These are phyloP conservation scores for Fusarium bulbicola DNA, from an alignment of 2,329 filamentous ascomycete genomes.

Conservation along the genomic window DNA sequence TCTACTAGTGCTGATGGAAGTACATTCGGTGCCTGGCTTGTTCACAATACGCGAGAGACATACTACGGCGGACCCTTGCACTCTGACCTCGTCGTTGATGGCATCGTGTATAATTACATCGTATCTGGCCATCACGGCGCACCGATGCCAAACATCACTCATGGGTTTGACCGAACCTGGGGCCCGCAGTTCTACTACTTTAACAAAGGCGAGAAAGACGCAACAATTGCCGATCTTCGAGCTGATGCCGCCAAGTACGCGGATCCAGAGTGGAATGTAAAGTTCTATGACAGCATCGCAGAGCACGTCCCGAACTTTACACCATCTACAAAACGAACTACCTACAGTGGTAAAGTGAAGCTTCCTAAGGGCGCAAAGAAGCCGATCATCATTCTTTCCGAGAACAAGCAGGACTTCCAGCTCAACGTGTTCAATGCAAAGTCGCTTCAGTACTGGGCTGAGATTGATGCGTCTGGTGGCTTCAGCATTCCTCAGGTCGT, in stretches of 20 bases:
- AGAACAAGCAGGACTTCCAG: constrained; percentile 42
- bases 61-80: constrained; percentile 69
- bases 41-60: constrained; percentile 69
- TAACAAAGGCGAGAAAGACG: constrained; percentile 50
- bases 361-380: constrained; percentile 18
- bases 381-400: constrained; percentile 61
- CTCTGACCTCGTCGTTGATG: constrained; percentile 69
- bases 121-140: constrained; percentile 69
- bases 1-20: constrained; percentile 56
- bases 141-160: constrained; percentile 68
- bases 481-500: constrained; percentile 29
- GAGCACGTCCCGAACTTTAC: constrained; percentile 20
- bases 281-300: constrained; percentile 33
- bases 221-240: constrained; percentile 3
- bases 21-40: constrained; percentile 67
- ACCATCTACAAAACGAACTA: constrained; percentile 9
- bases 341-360: constrained; percentile 22
- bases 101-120: constrained; percentile 71
- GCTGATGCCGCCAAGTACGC: constrained; percentile 27
- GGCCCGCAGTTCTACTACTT: constrained; percentile 71
- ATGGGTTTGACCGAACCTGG: constrained; percentile 71
- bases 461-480: constrained; percentile 55
- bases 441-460: constrained; percentile 69
- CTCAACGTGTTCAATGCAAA: constrained; percentile 57
- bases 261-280: constrained; percentile 21